Percentiles rank a stretch among this genome's conserved stretches.
Evolutionary conservation across 2,329 filamentous ascomycete genomes (phyloP).

Genomic region (Colletotrichum echinochloae): DNA sequence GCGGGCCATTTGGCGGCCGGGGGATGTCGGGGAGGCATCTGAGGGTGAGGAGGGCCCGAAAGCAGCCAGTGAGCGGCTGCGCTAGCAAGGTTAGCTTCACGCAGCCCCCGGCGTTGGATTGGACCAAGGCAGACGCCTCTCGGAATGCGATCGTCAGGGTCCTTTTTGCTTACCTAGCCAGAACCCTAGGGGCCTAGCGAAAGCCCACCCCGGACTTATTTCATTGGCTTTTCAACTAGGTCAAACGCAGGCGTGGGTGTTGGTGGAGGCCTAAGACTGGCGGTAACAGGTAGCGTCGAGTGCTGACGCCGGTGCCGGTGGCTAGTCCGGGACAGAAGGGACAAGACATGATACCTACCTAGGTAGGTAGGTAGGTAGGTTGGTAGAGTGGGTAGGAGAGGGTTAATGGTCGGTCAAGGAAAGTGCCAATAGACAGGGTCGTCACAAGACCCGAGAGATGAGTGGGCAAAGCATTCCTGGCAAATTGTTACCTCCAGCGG

Average conservation of each 20-base stretch:
- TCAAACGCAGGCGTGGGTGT: neutral
- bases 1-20: conserved; percentile 36
- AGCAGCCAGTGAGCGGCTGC: conserved; percentile 28
- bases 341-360: conserved; percentile 12
- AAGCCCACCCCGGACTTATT: conserved; percentile 15
- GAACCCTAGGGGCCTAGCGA: conserved; percentile 8
- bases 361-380: no score
- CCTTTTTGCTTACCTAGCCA: conserved; percentile 26
- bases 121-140: conserved; percentile 29
- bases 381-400: no score
- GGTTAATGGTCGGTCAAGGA: neutral
- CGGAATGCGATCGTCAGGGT: conserved; percentile 39
- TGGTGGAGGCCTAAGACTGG: neutral
- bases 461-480: neutral
- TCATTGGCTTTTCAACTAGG: neutral
- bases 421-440: neutral
- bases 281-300: neutral
- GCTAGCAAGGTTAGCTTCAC: conserved; percentile 35
- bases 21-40: conserved; percentile 29
- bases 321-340: neutral
- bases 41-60: conserved; percentile 1
- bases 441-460: neutral
- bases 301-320: neutral
- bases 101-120: conserved; percentile 29
- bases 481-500: neutral